These are phyloP conservation scores for Dendrobium nobile DNA, from an alignment of 106 monocot genomes.

Conservation along the genomic window DNA sequence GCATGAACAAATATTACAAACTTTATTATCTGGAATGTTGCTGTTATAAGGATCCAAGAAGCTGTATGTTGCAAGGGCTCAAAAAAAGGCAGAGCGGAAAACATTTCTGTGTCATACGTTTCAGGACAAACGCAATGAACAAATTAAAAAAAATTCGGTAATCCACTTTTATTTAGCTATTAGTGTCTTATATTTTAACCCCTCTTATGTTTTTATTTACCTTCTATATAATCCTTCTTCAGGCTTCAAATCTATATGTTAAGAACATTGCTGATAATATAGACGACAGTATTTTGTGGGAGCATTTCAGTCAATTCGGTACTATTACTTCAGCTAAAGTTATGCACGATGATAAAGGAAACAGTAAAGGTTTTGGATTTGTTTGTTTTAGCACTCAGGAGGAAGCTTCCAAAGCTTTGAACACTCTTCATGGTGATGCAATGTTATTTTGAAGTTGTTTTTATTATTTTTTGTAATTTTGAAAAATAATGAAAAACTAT, in stretches of 20 bases:
- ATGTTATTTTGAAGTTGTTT: neutral
- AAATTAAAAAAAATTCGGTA: slow-evolving; percentile 35
- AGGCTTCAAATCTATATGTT: slow-evolving; percentile 86
- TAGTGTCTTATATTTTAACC: neutral
- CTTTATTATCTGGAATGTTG: neutral
- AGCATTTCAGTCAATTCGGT: slow-evolving; percentile 59
- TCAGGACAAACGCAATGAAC: slow-evolving; percentile 61
- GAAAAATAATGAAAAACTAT: neutral
- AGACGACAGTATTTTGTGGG: slow-evolving; percentile 41
- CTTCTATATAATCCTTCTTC: neutral
- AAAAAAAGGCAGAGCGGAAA: slow-evolving; percentile 68
- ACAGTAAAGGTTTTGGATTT: slow-evolving; percentile 82
- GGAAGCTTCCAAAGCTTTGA: slow-evolving; percentile 44
- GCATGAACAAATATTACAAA: neutral
- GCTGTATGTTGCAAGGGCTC: slow-evolving; percentile 79
- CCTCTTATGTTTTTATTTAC: no score
- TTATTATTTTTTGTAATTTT: neutral
- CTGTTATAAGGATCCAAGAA: slow-evolving; percentile 47
- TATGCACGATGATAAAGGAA: slow-evolving; percentile 65
- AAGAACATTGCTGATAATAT: slow-evolving; percentile 74
- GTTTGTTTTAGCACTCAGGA: slow-evolving; percentile 47
- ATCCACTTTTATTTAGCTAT: neutral
- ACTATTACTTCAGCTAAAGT: slow-evolving; percentile 65
- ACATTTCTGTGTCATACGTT: slow-evolving; percentile 38
- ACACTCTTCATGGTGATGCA: slow-evolving; percentile 50